Conservation (phyloP, 371 early-diverging fungal genomes). For the Entomophthora muscae region DNA sequence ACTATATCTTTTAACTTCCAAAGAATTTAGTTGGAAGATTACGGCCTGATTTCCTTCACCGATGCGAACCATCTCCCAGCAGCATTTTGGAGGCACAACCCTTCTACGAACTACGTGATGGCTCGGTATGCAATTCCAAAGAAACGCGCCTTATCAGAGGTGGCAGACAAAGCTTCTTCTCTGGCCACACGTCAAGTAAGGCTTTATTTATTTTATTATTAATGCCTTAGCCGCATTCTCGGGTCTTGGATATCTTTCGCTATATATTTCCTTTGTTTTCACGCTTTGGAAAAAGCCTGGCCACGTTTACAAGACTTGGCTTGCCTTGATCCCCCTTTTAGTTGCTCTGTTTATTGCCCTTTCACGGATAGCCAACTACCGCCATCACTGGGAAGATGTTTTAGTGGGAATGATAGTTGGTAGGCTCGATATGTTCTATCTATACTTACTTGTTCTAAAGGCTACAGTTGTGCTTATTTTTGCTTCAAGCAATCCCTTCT, state of each 20-base stretch:
- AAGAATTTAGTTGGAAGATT: conserved; percentile 32
- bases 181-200: too few relatives aligned
- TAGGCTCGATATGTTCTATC: too few relatives aligned
- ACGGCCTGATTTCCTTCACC: too few relatives aligned
- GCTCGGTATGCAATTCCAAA: conserved; percentile 78
- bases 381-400: too few relatives aligned
- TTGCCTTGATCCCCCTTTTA: conserved; percentile 37
- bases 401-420: too few relatives aligned
- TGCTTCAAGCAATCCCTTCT: too few relatives aligned
- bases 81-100: conserved; percentile 11
- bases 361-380: conserved; percentile 51
- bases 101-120: conserved; percentile 31
- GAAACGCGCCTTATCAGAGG: too few relatives aligned
- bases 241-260: too few relatives aligned
- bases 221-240: conserved; percentile 38
- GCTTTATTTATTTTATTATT: neutral
- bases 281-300: too few relatives aligned
- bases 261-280: conserved; percentile 41
- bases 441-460: too few relatives aligned
- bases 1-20: neutral
- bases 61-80: conserved; percentile 51
- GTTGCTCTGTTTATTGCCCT: conserved; percentile 45
- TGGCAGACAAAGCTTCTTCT: too few relatives aligned
- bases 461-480: too few relatives aligned
- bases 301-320: conserved; percentile 46